phyloP scores from a whole-genome alignment of 2,329 filamentous ascomycete genomes.

The Trichoderma asperellum region DNA sequence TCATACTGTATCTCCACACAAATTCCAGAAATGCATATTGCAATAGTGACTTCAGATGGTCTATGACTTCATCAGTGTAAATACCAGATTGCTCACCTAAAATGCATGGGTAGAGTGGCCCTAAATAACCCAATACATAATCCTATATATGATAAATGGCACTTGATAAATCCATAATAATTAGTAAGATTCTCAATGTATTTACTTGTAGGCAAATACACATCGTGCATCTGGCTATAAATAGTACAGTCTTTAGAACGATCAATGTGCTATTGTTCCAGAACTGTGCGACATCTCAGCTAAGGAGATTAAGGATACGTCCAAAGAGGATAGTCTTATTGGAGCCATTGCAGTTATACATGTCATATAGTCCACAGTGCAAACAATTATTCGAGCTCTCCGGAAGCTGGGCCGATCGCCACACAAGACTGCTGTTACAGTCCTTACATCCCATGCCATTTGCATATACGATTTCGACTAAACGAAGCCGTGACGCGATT shows the following conservation, averaged over 20 bases:
- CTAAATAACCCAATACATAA: no score
- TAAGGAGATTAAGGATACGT: not conserved
- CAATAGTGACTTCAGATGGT: no score
- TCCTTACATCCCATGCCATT: not conserved
- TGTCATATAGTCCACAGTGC: not conserved
- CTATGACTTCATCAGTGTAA: no score
- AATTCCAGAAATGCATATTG: no score
- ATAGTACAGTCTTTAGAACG: not conserved
- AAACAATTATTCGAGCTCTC: not conserved
- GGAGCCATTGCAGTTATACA: not conserved
- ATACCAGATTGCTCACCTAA: no score
- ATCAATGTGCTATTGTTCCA: not conserved
- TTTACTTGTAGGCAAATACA: not conserved
- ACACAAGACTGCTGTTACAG: not conserved
- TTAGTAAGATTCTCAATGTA: not conserved
- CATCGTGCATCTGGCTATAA: not conserved
- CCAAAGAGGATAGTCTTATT: not conserved
- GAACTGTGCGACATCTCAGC: no score
- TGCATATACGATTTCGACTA: not conserved
- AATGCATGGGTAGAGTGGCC: no score
- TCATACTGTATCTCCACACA: no score
- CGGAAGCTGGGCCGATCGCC: not conserved
- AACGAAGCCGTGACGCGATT: not conserved
- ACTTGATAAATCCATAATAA: not conserved
- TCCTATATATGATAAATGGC: no score